Evolutionary conservation across 2,329 filamentous ascomycete species (phyloP).

Genomic region (Pseudocercospora pini-densiflorae): DNA sequence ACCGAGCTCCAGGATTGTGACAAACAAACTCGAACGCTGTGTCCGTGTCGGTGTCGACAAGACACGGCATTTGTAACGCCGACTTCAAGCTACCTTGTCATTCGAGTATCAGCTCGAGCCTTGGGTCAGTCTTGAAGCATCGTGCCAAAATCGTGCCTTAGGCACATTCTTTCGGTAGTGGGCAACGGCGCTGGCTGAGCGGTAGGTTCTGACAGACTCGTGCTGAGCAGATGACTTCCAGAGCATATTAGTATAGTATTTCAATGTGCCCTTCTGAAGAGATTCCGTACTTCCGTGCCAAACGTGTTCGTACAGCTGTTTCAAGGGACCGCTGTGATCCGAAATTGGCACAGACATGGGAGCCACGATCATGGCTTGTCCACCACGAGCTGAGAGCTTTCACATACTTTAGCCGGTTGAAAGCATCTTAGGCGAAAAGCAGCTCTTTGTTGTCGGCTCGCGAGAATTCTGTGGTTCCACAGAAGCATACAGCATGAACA

Average conservation of each 20-base stretch:
- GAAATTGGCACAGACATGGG: conserved; percentile 16
- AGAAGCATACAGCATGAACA: not conserved
- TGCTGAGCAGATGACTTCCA: not conserved
- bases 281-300: not conserved
- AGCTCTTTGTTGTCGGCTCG: not conserved
- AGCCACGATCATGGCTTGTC: conserved; percentile 14
- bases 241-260: not conserved
- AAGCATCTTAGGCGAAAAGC: not conserved
- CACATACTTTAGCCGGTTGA: not conserved
- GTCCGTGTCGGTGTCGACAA: not conserved
- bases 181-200: not conserved
- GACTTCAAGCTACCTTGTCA: not conserved
- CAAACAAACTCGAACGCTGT: not conserved
- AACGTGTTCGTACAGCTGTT: not conserved
- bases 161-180: not conserved
- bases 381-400: not conserved
- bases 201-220: not conserved
- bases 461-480: not conserved
- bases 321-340: conserved; percentile 13
- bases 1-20: not conserved
- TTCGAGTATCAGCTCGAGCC: not conserved
- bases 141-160: not conserved
- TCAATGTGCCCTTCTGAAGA: not conserved
- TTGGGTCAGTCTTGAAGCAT: not conserved
- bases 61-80: not conserved